Percentiles rank a stretch among this genome's conserved stretches.
Conservation (phyloP, 352 stramenopile species). For the Hyaloperonospora arabidopsidis region DNA sequence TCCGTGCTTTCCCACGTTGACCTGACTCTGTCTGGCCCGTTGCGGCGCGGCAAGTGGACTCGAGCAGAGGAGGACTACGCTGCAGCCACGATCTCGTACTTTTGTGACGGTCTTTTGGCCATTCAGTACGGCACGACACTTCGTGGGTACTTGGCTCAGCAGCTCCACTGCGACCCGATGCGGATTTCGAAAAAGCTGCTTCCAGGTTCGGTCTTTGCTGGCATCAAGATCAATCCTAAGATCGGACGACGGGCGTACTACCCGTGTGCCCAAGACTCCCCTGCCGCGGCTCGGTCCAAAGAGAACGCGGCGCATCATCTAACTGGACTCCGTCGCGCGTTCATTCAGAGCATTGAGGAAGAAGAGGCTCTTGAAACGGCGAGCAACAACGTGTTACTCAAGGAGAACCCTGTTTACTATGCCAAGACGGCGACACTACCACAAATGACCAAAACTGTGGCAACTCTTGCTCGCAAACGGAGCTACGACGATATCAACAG, state of each 20-base stretch:
- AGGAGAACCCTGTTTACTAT: constrained; percentile 9
- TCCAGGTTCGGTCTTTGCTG: constrained; percentile 47
- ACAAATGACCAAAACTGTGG: constrained; percentile 9
- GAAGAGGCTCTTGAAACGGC: constrained; percentile 31
- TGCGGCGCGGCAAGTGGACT: constrained; percentile 70
- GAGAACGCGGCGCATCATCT: constrained; percentile 36
- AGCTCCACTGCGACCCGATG: constrained; percentile 71
- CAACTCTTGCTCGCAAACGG: constrained; percentile 27
- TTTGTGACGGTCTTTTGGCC: constrained; percentile 49
- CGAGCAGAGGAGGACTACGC: constrained; percentile 56
- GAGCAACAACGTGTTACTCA: constrained; percentile 7
- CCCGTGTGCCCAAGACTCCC: constrained; percentile 43
- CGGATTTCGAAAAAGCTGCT: constrained; percentile 76
- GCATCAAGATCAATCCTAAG: constrained; percentile 68
- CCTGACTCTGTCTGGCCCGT: constrained; percentile 28
- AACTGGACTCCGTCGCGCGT: constrained; percentile 31
- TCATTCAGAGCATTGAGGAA: constrained; percentile 56
- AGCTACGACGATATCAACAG: constrained; percentile 37
- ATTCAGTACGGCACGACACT: constrained; percentile 70
- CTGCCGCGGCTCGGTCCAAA: constrained; percentile 32
- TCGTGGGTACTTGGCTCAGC: constrained; percentile 58
- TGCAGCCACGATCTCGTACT: constrained; percentile 62
- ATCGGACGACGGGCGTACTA: constrained; percentile 65
- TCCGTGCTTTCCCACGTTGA: constrained; percentile 6
- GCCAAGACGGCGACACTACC: constrained; percentile 8